Conservation (phyloP, 805 yeast genomes). For the Sugiyamaella americana region DNA sequence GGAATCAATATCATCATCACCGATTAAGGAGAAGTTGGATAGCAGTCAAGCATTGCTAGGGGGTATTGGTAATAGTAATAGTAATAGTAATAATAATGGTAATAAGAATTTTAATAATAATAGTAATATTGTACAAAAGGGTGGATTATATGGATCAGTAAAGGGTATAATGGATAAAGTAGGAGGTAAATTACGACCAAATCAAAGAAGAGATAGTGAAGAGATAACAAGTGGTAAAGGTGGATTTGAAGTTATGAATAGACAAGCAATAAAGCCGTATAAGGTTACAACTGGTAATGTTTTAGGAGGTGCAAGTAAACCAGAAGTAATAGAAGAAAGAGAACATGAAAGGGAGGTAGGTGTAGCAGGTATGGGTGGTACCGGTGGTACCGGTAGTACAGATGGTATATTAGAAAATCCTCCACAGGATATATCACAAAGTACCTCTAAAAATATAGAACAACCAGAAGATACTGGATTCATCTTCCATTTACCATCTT, state of each 20-base stretch:
- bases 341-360: neutral
- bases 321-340: neutral
- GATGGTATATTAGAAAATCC: no score
- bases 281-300: neutral
- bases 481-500: neutral
- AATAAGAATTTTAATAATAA: no score
- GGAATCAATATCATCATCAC: neutral
- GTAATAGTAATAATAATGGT: no score
- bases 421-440: neutral
- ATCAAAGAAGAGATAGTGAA: neutral
- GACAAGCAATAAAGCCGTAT: slow-evolving; percentile 16
- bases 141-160: neutral
- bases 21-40: neutral
- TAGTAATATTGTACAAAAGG: neutral
- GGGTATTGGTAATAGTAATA: neutral
- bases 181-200: neutral
- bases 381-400: no score
- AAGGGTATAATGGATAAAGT: slow-evolving; percentile 9
- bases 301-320: neutral
- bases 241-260: slow-evolving; percentile 20
- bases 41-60: no score
- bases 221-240: slow-evolving; percentile 1
- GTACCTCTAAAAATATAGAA: neutral
- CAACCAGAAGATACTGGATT: neutral
- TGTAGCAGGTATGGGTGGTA: no score